Evolutionary conservation across 345 rosid genomes (phyloP).

Genomic region (Durio zibethinus): DNA sequence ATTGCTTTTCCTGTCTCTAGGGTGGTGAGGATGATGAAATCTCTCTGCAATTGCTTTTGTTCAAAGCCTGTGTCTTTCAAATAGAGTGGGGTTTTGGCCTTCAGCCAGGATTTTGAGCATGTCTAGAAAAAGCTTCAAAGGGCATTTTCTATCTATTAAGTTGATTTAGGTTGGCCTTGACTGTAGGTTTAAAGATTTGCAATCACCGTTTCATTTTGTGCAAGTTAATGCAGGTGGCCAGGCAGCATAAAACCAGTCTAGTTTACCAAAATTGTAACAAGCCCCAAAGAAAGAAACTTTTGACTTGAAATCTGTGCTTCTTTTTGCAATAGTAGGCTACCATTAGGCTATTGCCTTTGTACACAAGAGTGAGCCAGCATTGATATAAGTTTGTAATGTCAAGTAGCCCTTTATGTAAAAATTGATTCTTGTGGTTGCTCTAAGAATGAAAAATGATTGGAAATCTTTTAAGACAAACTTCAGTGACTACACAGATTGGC

Average conservation of each 20-base stretch:
- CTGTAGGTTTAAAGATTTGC: background rate
- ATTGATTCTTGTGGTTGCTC: background rate
- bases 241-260: background rate
- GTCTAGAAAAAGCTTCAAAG: background rate
- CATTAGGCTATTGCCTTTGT: background rate
- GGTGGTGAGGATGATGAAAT: slow-evolving; percentile 54
- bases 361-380: background rate
- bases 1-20: slow-evolving; percentile 32
- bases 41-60: slow-evolving; percentile 33
- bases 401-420: background rate
- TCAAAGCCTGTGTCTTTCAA: slow-evolving; percentile 2
- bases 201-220: background rate
- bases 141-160: background rate
- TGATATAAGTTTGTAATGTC: background rate
- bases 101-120: background rate
- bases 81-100: background rate
- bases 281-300: background rate
- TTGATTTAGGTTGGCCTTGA: background rate
- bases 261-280: background rate
- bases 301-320: background rate
- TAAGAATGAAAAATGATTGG: background rate
- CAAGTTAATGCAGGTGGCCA: background rate
- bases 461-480: background rate
- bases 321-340: background rate
- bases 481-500: background rate